Evolutionary conservation across 2,329 filamentous ascomycete species (phyloP).

Genomic region (Alternaria panax): DNA sequence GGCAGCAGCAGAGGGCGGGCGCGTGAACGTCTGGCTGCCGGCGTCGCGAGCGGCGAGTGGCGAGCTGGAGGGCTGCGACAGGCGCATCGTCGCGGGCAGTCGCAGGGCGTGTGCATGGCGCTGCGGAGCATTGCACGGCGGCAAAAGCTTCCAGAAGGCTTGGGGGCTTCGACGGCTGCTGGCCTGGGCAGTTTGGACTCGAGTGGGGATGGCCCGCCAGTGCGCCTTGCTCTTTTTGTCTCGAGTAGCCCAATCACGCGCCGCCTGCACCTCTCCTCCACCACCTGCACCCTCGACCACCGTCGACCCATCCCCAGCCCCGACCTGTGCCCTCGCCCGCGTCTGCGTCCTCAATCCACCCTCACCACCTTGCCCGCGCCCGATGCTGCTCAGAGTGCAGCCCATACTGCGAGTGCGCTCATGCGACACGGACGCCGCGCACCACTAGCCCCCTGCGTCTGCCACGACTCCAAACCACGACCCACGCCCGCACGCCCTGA

Average conservation of each 20-base stretch:
- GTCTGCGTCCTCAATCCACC: constrained; percentile 1
- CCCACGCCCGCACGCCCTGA: not conserved
- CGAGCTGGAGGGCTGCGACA: not conserved
- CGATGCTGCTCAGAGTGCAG: constrained; percentile 42
- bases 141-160: constrained; percentile 27
- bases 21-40: constrained; percentile 7
- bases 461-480: not conserved
- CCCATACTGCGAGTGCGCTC: constrained; percentile 41
- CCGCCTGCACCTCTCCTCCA: constrained; percentile 20
- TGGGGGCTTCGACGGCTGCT: constrained; percentile 17
- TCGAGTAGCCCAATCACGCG: constrained; percentile 17
- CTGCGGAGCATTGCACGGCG: constrained; percentile 14
- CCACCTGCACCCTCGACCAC: constrained; percentile 14
- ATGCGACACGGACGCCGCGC: constrained; percentile 43
- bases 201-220: constrained; percentile 12
- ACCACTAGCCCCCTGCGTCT: constrained; percentile 25
- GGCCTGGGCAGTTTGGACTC: constrained; percentile 8
- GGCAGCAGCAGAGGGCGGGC: constrained; percentile 2
- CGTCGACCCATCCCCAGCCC: constrained; percentile 4
- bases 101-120: constrained; percentile 12
- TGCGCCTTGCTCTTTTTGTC: constrained; percentile 16
- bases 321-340: constrained; percentile 4
- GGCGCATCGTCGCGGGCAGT: not conserved
- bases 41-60: not conserved
- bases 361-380: constrained; percentile 18